phyloP scores from a whole-genome alignment of 495 filamentous ascomycete species.

The Tuber aestivum region DNA sequence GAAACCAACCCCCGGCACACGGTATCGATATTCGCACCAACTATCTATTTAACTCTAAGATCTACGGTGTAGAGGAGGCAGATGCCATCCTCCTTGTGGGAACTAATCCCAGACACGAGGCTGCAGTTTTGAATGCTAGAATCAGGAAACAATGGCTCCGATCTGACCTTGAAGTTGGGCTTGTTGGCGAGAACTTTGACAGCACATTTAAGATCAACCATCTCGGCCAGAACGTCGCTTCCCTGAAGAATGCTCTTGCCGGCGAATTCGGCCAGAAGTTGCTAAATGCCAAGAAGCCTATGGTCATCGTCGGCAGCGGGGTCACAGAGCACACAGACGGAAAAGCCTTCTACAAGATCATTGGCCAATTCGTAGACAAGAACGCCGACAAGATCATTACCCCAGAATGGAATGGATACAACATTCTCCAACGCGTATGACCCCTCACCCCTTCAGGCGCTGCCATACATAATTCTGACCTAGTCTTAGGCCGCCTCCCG shows the following conservation, averaged over 20 bases:
- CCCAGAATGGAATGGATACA: conserved; percentile 94
- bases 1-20: conserved; percentile 77
- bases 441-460: neutral
- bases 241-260: conserved; percentile 76
- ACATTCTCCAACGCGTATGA: conserved; percentile 73
- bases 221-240: conserved; percentile 66
- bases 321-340: conserved; percentile 83
- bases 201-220: conserved; percentile 91
- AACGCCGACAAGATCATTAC: conserved; percentile 79
- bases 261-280: conserved; percentile 89
- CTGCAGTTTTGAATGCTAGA: conserved; percentile 86
- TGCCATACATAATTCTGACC: conserved; percentile 3
- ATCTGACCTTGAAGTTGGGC: conserved; percentile 85
- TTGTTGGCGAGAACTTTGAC: conserved; percentile 85
- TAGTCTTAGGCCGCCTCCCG: conserved; percentile 61
- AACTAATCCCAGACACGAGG: conserved; percentile 91
- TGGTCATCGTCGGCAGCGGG: conserved; percentile 91
- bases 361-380: conserved; percentile 87
- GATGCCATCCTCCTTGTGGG: conserved; percentile 88
- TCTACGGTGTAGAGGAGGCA: conserved; percentile 86
- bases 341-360: conserved; percentile 83
- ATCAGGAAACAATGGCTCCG: conserved; percentile 97
- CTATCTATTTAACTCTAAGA: conserved; percentile 93
- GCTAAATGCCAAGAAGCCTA: conserved; percentile 75
- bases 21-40: conserved; percentile 90